phyloP scores from a whole-genome alignment of 31 red algal species.

The Odonthalia washingtoniensis region DNA sequence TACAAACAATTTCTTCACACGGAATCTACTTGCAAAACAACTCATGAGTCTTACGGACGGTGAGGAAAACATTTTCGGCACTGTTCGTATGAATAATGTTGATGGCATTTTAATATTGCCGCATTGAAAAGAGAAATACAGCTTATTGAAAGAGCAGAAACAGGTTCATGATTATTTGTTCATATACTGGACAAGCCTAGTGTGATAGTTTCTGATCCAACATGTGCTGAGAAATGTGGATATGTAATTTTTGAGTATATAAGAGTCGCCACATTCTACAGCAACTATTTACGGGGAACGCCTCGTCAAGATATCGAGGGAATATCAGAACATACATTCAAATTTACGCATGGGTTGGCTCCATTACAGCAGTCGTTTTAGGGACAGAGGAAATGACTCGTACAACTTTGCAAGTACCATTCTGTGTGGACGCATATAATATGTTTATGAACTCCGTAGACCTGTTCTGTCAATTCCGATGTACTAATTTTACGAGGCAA shows the following conservation, averaged over 20 bases:
- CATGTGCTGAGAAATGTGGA: conserved; percentile 2
- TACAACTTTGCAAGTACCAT: background rate
- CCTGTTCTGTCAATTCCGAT: conserved; percentile 21
- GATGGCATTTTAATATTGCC: background rate
- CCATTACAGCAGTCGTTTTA: conserved; percentile 10
- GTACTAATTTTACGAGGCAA: background rate
- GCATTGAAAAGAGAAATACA: conserved; percentile 5
- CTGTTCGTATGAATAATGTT: conserved; percentile 17
- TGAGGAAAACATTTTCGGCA: conserved; percentile 29
- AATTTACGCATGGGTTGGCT: conserved; percentile 6
- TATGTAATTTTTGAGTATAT: conserved; percentile 19
- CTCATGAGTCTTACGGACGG: background rate
- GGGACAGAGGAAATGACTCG: conserved; percentile 17
- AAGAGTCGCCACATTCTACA: conserved; percentile 13
- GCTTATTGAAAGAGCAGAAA: background rate
- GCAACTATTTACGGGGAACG: background rate
- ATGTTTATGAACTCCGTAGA: conserved; percentile 15
- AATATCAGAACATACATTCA: background rate
- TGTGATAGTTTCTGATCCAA: background rate
- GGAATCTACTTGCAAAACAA: conserved; percentile 10
- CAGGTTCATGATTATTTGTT: conserved; percentile 8
- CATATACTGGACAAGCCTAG: background rate
- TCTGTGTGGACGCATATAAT: background rate
- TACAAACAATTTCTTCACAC: conserved; percentile 28
- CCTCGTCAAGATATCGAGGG: background rate